Percentiles rank a stretch among this genome's conserved stretches.
phyloP scores from a whole-genome alignment of 495 filamentous ascomycete genomes.

The Tuber melanosporum region DNA sequence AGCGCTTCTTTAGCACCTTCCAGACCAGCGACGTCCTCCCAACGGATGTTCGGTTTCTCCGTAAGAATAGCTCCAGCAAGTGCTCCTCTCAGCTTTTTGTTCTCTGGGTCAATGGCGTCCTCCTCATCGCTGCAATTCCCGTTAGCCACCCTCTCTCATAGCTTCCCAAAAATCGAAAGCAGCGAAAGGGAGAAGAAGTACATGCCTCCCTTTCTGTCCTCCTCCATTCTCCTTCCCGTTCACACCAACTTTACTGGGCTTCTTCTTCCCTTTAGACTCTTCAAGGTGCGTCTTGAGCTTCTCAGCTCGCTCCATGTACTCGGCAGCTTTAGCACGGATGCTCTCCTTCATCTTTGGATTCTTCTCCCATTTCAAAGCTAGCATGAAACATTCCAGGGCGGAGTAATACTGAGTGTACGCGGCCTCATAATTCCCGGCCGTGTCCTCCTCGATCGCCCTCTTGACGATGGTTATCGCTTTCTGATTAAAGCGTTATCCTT shows the following conservation, averaged over 20 bases:
- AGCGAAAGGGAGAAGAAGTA: slow-evolving; percentile 11
- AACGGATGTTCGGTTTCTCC: slow-evolving; percentile 89
- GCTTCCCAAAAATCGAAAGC: background rate
- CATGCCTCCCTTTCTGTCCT: slow-evolving; percentile 55
- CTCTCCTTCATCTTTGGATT: slow-evolving; percentile 92
- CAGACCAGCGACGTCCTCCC: slow-evolving; percentile 97
- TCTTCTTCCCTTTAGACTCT: slow-evolving; percentile 65
- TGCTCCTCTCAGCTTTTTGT: slow-evolving; percentile 87
- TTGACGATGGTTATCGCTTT: slow-evolving; percentile 90
- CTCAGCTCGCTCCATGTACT: slow-evolving; percentile 98
- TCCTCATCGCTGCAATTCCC: slow-evolving; percentile 53
- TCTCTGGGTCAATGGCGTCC: slow-evolving; percentile 73
- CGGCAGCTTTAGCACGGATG: slow-evolving; percentile 82
- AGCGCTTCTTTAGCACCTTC: slow-evolving; percentile 93
- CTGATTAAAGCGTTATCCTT: slow-evolving; percentile 12
- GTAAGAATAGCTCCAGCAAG: slow-evolving; percentile 86
- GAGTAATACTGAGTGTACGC: slow-evolving; percentile 93
- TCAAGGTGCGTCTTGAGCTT: slow-evolving; percentile 88
- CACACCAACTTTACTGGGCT: slow-evolving; percentile 72
- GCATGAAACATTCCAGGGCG: slow-evolving; percentile 90
- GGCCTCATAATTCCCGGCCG: slow-evolving; percentile 89
- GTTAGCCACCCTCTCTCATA: background rate
- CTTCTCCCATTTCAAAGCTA: slow-evolving; percentile 97
- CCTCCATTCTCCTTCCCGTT: slow-evolving; percentile 58
- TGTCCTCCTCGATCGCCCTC: slow-evolving; percentile 94